These are phyloP conservation scores for Lepidium aucheri DNA, from an alignment of 345 rosid species.

Conservation along the genomic window DNA sequence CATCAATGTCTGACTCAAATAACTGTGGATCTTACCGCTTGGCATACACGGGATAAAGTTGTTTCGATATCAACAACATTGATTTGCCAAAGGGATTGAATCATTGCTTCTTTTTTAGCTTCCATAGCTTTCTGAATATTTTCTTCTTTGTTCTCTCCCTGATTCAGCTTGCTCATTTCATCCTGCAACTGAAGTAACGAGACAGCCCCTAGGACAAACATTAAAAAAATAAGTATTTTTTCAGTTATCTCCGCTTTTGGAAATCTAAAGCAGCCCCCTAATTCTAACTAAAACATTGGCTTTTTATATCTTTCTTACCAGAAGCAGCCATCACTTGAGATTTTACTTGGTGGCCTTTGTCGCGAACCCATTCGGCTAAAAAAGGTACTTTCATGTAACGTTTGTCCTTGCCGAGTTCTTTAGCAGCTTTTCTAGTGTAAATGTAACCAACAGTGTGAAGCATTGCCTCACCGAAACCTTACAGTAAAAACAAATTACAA, in stretches of 20 bases:
- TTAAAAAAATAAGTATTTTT: no score
- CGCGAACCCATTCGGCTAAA: constrained; percentile 98
- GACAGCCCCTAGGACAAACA: constrained; percentile 61
- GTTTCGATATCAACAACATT: constrained; percentile 89
- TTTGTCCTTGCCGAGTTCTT: constrained; percentile 82
- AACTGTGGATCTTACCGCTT: constrained; percentile 41
- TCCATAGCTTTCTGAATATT: constrained; percentile 55
- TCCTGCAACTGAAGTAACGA: constrained; percentile 72
- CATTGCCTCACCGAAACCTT: constrained; percentile 99
- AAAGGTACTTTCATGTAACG: constrained; percentile 85
- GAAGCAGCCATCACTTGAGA: constrained; percentile 98
- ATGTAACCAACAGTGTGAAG: constrained; percentile 89
- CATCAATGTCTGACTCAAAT: not conserved
- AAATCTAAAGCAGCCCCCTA: not conserved
- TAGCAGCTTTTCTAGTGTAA: constrained; percentile 85
- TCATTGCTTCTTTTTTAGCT: constrained; percentile 70
- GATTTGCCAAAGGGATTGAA: constrained; percentile 93
- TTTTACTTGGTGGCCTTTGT: constrained; percentile 81
- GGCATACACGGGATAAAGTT: constrained; percentile 78
- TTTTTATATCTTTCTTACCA: constrained; percentile 36
- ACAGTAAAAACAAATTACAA: not conserved
- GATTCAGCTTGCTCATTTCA: constrained; percentile 59
- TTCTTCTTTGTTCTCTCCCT: constrained; percentile 66
- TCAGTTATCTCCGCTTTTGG: not conserved
- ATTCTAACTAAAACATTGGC: not conserved